Evolutionary conservation across 257 asterid species (phyloP), one percentile per base, ranked within the genome.

Genomic region (Solanum sejunctum): DNA sequence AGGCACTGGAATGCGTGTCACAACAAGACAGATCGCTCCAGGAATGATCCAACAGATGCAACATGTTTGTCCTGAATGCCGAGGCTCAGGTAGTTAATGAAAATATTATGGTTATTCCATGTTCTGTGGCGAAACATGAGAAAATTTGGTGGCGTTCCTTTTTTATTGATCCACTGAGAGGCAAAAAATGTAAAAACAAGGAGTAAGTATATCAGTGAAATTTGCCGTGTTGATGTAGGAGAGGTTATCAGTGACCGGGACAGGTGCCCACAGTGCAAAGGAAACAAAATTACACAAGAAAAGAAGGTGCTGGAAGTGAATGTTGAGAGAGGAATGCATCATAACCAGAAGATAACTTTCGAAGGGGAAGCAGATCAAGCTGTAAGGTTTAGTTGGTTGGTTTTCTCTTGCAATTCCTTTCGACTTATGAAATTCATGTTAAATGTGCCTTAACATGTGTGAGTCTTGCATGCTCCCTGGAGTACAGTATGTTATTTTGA

Each of bases 1-100:
- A 84, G 95, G 95, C 52, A 58, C 90, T 63, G 93, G 93, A 61
- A 84, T 82, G 85, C 90, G 86, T 88, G 57, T 73, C 9, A 82
- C 88, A 32, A 84, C 36, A 57, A 85, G 90, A 16, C 90, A 58
- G 54, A 72, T 88, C n/a, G 91, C 87, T 57, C 91, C 88, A 28
- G 92, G 92, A 63, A 88, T 91, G 92, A 72, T 91, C 84, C 93
- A 89, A 78, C 89, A 86, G 73, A 85, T 89, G 89, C 95, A 89
- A 60, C 90, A 89, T 66, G 72, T 86, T 69, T 92, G 95, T 85
- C 21, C 86, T 43, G 90, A 88, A 71, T 92, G 93, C 90, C 87
- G 83, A 81, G 95, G 95, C 84, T 56, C 84, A 80, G 85, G 87
- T 85, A 80, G 56, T 80, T 45, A n/a, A 81, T 60, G 58, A 58